Base-by-base conservation (phyloP, 768 basidiomycete genomes). In the Tulasnella sp. region DNA sequence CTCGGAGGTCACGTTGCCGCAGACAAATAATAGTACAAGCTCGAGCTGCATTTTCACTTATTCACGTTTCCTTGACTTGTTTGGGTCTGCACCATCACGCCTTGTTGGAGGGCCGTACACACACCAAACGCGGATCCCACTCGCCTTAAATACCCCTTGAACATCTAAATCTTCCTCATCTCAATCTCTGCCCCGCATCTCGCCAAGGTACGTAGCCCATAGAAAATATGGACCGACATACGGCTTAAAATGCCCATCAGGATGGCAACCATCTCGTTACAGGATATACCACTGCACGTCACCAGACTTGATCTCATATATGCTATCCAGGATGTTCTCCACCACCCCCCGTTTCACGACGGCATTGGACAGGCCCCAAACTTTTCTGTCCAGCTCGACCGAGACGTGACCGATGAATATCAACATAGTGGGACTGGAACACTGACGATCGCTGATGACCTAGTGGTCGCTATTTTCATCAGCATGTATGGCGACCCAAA, bases 401-500 rank as follows among this genome's bases (percentile, higher is more conserved):
- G 24, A 24, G 44, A 58, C 54, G n/a, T n/a, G 24, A n/a, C 46
- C n/a, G 76, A 37, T 5, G 54, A 37, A 37, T 58, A n/a, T 40
- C 50, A 54, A 8, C 79, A 80, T 40, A 54, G 48, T 8, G 74
- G 79, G 9, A 44, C 12, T 20, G 81, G 79, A n/a, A 44, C 69
- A 20, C 54, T 81, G 12, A 81, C 81, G 2, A 44, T 81, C 22
- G 40, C 64, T 11, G 44, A n/a, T 22, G 42, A 60, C 4, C 24
- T 31, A 5, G 41, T 72, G 20, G 78, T 69, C 41, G n/a, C 28
- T 31, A 22, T 14, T 0, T 79, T 79, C 34, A 41, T 79, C 42
- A 40, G 60, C 78, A 72, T 79, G 24, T 79, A 74, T 46, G 78
- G 78, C 12, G 40, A n/a, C 16, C 24, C 41, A 79, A n/a, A 60